phyloP scores from a whole-genome alignment of 495 filamentous ascomycete species.

The Sordaria brevicollis region DNA sequence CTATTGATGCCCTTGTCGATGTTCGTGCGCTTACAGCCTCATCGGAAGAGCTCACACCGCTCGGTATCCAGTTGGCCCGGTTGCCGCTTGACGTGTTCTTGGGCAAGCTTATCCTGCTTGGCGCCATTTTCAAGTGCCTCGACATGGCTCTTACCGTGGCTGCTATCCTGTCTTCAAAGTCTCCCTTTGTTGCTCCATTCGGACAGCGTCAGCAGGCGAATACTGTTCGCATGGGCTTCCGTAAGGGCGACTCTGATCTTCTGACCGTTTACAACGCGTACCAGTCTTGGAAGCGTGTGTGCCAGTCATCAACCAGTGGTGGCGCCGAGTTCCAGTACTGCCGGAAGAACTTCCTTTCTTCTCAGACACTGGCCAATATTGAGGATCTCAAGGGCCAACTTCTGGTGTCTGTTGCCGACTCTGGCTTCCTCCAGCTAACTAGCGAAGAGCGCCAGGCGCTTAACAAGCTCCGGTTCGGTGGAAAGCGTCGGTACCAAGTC shows the following conservation, averaged over 20 bases:
- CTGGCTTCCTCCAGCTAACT: conserved; percentile 66
- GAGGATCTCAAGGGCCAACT: conserved; percentile 93
- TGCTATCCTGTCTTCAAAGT: conserved; percentile 87
- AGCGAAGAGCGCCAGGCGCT: conserved; percentile 55
- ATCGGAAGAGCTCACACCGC: conserved; percentile 69
- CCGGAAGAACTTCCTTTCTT: conserved; percentile 78
- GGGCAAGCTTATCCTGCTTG: conserved; percentile 82
- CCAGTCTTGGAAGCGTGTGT: conserved; percentile 71
- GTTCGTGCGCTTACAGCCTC: conserved; percentile 73
- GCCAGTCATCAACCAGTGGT: conserved; percentile 46
- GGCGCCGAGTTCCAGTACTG: conserved; percentile 77
- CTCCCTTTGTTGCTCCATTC: conserved; percentile 79
- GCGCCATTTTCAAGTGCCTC: conserved; percentile 75
- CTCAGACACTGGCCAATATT: conserved; percentile 76
- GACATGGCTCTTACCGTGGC: conserved; percentile 86
- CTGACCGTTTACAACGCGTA: conserved; percentile 92
- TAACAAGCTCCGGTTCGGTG: conserved; percentile 39
- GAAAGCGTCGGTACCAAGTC: conserved; percentile 48
- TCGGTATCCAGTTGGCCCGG: conserved; percentile 77
- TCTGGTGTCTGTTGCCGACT: conserved; percentile 67
- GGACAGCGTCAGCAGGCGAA: conserved; percentile 75
- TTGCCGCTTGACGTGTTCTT: conserved; percentile 89
- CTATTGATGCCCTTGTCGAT: conserved; percentile 85
- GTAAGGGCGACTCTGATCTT: conserved; percentile 79
- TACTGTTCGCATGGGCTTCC: conserved; percentile 62